Base-by-base conservation (phyloP, 257 asterid genomes). In the Fraxinus pennsylvanica region DNA sequence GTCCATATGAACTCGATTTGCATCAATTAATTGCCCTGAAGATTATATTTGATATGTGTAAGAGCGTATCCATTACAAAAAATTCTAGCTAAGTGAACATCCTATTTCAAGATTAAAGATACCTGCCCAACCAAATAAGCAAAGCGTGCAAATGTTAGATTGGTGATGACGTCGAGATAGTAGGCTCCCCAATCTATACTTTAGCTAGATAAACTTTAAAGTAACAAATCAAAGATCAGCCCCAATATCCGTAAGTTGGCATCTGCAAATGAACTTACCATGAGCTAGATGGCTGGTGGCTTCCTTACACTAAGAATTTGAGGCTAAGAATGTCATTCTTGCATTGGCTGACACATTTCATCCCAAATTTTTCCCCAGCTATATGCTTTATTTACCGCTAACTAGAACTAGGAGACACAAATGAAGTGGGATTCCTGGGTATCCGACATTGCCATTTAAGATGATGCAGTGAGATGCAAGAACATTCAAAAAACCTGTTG, bases 311-410 rank as follows among this genome's bases (percentile, higher is more conserved):
- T 39, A 39, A 8, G 45, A 39, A 9, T 39, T 8, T 39, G 13
- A 8, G 45, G 45, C 45, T 39, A 52, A 32, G 47, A 38, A 68
- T 68, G 69, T 47, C 71, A 21, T 32, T 19, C 45, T 35, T 36
- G 14, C 57, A 17, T 54, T 54, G 27, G 65, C 25, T 54, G 65
- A 54, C 27, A 19, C 3, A 1, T 25, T 38, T 39, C 17, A 71
- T 1, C 29, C 30, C 65, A 25, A 65, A 0, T 68, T n/a, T n/a
- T 68, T 32, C 14, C 68, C 19, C 35, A 17, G 13, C 30, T 41
- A 38, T 72, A 27, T 72, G 77, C 47, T n/a, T 54, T 61, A 59
- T 61, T 25, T 75, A 50, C 27, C 6, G 77, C 33, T 50, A 74
- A 25, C 19, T 21, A 32, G 47, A 33, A 33, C 22, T 33, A 13